Conservation (phyloP, 208 protist species). For the Crithidia acanthocephali region DNA sequence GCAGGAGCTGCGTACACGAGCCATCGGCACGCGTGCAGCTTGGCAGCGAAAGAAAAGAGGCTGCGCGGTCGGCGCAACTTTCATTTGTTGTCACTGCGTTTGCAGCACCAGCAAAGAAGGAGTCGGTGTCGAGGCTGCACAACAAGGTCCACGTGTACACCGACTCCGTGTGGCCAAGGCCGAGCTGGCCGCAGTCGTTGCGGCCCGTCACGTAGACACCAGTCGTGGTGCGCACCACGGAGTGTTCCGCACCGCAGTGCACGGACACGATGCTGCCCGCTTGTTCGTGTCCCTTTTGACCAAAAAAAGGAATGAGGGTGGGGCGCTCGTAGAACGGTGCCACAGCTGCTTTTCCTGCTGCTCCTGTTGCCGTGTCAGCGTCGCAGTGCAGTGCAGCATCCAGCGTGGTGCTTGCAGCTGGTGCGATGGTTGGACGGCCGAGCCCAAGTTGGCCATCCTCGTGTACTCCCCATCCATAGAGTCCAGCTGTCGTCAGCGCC, state of each 20-base stretch:
- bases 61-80: background rate
- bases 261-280: conserved; percentile 28
- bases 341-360: background rate
- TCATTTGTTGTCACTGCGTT: background rate
- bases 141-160: conserved; percentile 41
- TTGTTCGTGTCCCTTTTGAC: conserved; percentile 5
- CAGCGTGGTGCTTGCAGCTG: background rate
- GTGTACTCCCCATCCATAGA: conserved; percentile 84
- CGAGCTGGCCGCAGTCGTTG: conserved; percentile 88
- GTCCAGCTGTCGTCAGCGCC: conserved; percentile 58
- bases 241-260: conserved; percentile 79
- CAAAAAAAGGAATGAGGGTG: conserved; percentile 52
- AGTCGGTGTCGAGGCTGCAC: background rate
- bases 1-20: conserved; percentile 19
- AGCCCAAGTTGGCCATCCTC: conserved; percentile 84
- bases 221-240: conserved; percentile 45
- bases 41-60: background rate
- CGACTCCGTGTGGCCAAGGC: conserved; percentile 43
- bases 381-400: background rate
- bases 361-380: background rate
- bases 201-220: conserved; percentile 74
- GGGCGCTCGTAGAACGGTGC: conserved; percentile 23
- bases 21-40: background rate
- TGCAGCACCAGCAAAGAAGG: too few species aligned
- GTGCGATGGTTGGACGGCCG: conserved; percentile 24